Evolutionary conservation across 2,329 filamentous ascomycete genomes (phyloP).

Genomic region (Fusarium sp.): DNA sequence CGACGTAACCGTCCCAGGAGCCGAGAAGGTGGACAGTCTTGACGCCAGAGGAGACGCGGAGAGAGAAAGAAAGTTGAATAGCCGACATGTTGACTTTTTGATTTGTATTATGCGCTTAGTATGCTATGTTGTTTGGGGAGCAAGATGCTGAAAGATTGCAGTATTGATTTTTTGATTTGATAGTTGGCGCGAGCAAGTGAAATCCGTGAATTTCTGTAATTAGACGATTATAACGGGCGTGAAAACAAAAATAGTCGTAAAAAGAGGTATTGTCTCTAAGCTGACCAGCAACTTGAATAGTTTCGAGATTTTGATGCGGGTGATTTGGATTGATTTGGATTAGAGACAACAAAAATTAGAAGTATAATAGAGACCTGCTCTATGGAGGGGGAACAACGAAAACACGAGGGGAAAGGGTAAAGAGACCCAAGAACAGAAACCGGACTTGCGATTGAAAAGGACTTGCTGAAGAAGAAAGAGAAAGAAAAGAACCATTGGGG

Average conservation of each 20-base stretch:
- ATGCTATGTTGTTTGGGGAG: slow-evolving; percentile 46
- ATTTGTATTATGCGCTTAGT: slow-evolving; percentile 38
- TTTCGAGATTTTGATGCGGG: slow-evolving; percentile 27
- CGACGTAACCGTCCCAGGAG: slow-evolving; percentile 97
- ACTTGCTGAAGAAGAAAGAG: slow-evolving; percentile 73
- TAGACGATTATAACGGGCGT: slow-evolving; percentile 52
- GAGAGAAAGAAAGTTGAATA: slow-evolving; percentile 93
- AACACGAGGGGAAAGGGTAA: slow-evolving; percentile 54
- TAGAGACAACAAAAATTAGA: slow-evolving; percentile 51
- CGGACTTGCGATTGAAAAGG: slow-evolving; percentile 64
- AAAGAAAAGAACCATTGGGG: slow-evolving; percentile 49
- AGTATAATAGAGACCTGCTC: slow-evolving; percentile 67
- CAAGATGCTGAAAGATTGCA: slow-evolving; percentile 44
- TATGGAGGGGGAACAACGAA: slow-evolving; percentile 51
- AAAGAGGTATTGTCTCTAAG: slow-evolving; percentile 48
- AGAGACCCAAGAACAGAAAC: slow-evolving; percentile 57
- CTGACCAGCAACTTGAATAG: slow-evolving; percentile 55
- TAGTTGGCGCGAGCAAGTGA: slow-evolving; percentile 63
- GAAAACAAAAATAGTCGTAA: slow-evolving; percentile 34
- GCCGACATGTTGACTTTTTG: slow-evolving; percentile 80
- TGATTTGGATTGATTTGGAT: slow-evolving; percentile 32
- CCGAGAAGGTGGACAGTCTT: slow-evolving; percentile 98
- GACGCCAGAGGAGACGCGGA: slow-evolving; percentile 94
- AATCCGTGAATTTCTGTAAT: slow-evolving; percentile 63
- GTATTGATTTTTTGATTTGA: slow-evolving; percentile 44